Conservation (phyloP, 2,329 filamentous ascomycete genomes). For the Chaetomiaceae sp. region DNA sequence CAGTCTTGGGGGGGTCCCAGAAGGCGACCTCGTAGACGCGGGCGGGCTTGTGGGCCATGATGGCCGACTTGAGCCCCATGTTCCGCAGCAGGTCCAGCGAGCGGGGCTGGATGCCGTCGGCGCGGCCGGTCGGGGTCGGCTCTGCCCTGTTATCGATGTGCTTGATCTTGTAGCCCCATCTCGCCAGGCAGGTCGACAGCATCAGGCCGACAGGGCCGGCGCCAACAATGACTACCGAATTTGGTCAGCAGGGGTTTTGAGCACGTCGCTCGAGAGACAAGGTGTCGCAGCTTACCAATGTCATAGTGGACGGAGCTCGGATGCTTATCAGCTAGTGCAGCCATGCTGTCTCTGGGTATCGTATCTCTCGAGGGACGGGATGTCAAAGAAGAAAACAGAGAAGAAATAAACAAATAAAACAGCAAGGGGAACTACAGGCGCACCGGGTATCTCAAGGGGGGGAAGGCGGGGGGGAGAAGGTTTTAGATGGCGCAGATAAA, state of each 20-base stretch:
- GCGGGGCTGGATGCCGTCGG: constrained; percentile 87
- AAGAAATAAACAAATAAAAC: too few relatives aligned
- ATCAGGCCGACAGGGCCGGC: constrained; percentile 86
- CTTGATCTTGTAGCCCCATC: constrained; percentile 94
- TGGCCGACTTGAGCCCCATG: constrained; percentile 80
- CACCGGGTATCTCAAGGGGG: constrained; percentile 18
- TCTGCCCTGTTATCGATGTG: constrained; percentile 88
- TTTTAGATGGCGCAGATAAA: not conserved
- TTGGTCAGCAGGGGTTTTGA: constrained; percentile 24
- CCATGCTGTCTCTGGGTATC: constrained; percentile 20
- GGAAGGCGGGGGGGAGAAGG: not conserved
- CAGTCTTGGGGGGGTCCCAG: constrained; percentile 59
- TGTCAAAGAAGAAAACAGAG: not conserved
- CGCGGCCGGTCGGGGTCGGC: constrained; percentile 78
- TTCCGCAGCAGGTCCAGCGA: constrained; percentile 83
- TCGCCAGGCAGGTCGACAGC: constrained; percentile 78
- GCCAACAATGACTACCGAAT: constrained; percentile 69
- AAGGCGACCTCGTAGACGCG: constrained; percentile 77
- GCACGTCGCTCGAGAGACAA: too few relatives aligned
- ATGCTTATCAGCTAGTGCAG: constrained; percentile 17
- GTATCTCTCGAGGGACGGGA: not conserved
- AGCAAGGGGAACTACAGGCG: constrained; percentile 1
- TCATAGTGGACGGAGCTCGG: constrained; percentile 22
- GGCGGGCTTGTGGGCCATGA: constrained; percentile 84
- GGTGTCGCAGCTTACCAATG: constrained; percentile 17